Conservation (phyloP, 306 rosid genomes). For the Macrotyloma uniflorum region DNA sequence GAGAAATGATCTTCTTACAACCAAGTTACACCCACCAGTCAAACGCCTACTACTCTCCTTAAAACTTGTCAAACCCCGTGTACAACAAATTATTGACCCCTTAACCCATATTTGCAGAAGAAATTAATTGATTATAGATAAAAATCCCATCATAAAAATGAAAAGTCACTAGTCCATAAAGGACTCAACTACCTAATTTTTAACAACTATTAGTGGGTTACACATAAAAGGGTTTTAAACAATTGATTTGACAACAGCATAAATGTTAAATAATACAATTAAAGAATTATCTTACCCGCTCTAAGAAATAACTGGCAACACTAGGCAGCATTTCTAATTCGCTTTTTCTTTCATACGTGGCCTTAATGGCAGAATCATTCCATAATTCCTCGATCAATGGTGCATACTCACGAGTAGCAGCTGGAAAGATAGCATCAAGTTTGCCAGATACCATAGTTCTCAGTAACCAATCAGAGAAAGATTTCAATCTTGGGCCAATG, state of each 20-base stretch:
- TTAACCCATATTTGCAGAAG: neutral
- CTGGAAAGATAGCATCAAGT: constrained; percentile 94
- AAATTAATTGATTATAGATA: constrained; percentile 2
- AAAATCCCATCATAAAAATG: neutral
- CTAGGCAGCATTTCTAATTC: constrained; percentile 93
- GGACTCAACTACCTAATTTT: neutral
- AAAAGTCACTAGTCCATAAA: neutral
- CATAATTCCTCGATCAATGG: constrained; percentile 94
- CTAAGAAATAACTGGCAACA: constrained; percentile 86
- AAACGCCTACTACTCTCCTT: neutral
- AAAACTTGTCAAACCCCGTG: neutral
- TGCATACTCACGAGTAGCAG: constrained; percentile 98
- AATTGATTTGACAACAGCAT: constrained; percentile 34
- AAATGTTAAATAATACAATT: neutral
- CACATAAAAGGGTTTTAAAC: neutral
- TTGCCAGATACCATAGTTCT: constrained; percentile 93
- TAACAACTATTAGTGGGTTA: neutral
- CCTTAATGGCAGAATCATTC: constrained; percentile 88
- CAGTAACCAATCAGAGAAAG: constrained; percentile 99
- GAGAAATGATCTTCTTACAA: neutral
- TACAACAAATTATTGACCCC: neutral
- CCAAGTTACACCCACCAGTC: neutral
- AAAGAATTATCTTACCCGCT: constrained; percentile 69
- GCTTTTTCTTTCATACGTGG: constrained; percentile 75
- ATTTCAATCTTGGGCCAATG: constrained; percentile 84